These are phyloP conservation scores for Inga laurina DNA, from an alignment of 306 rosid species.

Conservation along the genomic window DNA sequence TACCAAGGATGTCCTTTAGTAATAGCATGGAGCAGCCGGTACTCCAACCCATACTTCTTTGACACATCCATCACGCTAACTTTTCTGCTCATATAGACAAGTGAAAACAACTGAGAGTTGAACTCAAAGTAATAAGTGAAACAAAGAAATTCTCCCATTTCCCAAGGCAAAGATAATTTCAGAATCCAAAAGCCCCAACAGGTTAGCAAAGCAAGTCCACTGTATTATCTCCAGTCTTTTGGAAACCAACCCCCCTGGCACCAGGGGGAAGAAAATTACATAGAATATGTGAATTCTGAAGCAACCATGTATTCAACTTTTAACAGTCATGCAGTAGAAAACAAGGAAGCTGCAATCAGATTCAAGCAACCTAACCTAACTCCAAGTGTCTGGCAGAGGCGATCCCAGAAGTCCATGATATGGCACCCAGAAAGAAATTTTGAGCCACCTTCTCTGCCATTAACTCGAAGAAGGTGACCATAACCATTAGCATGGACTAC, in stretches of 20 bases:
- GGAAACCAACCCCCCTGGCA: neutral
- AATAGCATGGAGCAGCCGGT: slow-evolving; percentile 84
- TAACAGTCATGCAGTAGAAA: slow-evolving; percentile 1
- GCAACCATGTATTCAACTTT: slow-evolving; percentile 17
- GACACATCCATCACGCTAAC: slow-evolving; percentile 99
- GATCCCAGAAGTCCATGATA: slow-evolving; percentile 96
- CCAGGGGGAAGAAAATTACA: neutral
- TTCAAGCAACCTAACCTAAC: slow-evolving; percentile 65
- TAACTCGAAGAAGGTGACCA: slow-evolving; percentile 96
- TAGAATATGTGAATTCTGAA: slow-evolving; percentile 1
- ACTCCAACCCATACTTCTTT: slow-evolving; percentile 87
- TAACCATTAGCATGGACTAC: slow-evolving; percentile 95
- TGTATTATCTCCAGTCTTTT: neutral
- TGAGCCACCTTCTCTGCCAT: slow-evolving; percentile 97
- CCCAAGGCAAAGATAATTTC: slow-evolving; percentile 12
- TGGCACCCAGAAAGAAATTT: slow-evolving; percentile 79
- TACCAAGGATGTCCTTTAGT: slow-evolving; percentile 85
- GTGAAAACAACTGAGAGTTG: slow-evolving; percentile 29
- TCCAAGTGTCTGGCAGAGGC: slow-evolving; percentile 82
- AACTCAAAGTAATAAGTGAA: slow-evolving; percentile 12
- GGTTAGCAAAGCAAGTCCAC: neutral
- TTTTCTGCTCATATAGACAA: slow-evolving; percentile 53
- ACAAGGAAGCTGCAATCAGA: slow-evolving; percentile 4
- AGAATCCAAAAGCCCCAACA: slow-evolving; percentile 22
- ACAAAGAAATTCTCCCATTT: slow-evolving; percentile 26